These are phyloP conservation scores for Houttuynia cordata DNA, from an alignment of 164 flowering plant species.

Conservation along the genomic window DNA sequence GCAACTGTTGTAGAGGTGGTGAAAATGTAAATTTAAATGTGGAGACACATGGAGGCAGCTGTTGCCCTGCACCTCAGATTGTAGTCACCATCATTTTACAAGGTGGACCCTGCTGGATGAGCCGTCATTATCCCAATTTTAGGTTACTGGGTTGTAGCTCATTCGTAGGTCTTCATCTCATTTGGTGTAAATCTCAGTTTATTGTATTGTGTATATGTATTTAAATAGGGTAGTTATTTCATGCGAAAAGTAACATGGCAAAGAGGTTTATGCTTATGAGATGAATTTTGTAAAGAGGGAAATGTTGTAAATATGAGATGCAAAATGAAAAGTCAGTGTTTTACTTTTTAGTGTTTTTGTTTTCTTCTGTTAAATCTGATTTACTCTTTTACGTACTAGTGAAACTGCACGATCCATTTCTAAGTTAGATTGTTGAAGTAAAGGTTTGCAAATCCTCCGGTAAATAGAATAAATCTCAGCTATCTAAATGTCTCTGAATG, in stretches of 20 bases:
- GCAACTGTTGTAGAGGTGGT: conserved; percentile 41
- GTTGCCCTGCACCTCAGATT: background rate
- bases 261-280: background rate
- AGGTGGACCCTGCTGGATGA: background rate
- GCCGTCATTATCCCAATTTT: background rate
- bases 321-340: conserved; percentile 22
- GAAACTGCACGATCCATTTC: too few species aligned
- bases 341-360: conserved; percentile 3
- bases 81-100: background rate
- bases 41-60: background rate
- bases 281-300: conserved; percentile 43
- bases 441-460: too few species aligned
- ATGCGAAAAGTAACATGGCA: background rate
- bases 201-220: background rate
- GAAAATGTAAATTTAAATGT: conserved; percentile 8
- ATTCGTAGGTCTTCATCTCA: background rate
- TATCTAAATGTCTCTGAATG: too few species aligned
- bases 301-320: conserved; percentile 57
- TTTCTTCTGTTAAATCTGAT: background rate
- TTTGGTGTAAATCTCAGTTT: background rate
- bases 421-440: too few species aligned
- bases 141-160: background rate
- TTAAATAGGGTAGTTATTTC: background rate
- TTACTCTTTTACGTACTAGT: too few species aligned
- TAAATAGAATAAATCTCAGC: too few species aligned